A percentile compares a stretch with the other conserved stretches of the same genome.
Evolutionary conservation across 768 basidiomycete species (phyloP).

Genomic region (Termitomyces sp.): DNA sequence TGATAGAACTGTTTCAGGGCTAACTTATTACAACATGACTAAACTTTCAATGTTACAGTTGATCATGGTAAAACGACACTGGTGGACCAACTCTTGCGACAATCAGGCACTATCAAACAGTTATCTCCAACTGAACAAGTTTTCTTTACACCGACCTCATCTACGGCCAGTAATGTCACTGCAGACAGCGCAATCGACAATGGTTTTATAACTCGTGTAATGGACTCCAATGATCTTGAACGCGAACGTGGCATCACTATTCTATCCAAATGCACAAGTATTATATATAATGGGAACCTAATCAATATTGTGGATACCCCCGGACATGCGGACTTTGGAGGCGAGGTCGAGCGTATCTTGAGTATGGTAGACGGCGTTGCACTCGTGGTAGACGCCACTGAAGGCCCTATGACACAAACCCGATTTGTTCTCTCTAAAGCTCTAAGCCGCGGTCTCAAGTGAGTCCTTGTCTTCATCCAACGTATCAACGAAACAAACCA

Average conservation of each 20-base stretch:
- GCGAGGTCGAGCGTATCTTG: constrained; percentile 58
- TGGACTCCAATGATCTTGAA: constrained; percentile 54
- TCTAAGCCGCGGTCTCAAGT: constrained; percentile 39
- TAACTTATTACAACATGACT: neutral
- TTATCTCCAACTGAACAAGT: constrained; percentile 33
- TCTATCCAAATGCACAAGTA: constrained; percentile 54
- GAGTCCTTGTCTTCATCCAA: constrained; percentile 10
- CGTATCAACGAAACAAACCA: neutral
- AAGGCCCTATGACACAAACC: constrained; percentile 62
- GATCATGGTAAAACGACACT: constrained; percentile 54
- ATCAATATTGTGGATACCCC: constrained; percentile 63
- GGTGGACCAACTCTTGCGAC: constrained; percentile 48
- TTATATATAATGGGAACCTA: constrained; percentile 43
- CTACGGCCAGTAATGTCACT: constrained; percentile 23
- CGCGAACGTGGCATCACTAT: constrained; percentile 61
- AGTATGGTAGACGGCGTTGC: constrained; percentile 62
- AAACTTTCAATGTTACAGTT: constrained; percentile 24
- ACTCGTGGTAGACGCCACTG: constrained; percentile 56
- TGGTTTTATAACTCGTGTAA: constrained; percentile 40
- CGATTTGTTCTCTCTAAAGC: constrained; percentile 49
- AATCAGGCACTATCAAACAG: constrained; percentile 44
- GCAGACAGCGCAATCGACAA: constrained; percentile 32
- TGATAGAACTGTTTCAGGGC: neutral
- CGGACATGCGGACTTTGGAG: constrained; percentile 62
- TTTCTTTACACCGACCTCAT: constrained; percentile 27